Evolutionary conservation across 2,329 filamentous ascomycete species (phyloP).

Genomic region (Sclerotinia subarctica): DNA sequence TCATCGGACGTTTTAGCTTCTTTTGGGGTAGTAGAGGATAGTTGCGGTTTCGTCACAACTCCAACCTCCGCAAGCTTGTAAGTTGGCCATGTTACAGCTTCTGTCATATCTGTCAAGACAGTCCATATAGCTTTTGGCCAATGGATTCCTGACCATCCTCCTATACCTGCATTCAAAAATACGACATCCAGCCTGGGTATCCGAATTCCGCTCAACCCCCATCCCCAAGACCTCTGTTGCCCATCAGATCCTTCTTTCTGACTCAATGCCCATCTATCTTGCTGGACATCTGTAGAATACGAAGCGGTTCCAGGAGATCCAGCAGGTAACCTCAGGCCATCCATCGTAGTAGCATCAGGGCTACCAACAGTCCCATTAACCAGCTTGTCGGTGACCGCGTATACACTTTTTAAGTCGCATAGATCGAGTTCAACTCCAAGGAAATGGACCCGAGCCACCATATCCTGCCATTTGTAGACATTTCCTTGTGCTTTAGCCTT

Average conservation of each 20-base stretch:
- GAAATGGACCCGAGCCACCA: constrained; percentile 54
- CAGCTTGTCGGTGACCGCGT: constrained; percentile 35
- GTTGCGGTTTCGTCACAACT: constrained; percentile 52
- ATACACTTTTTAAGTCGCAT: constrained; percentile 53
- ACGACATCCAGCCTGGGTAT: constrained; percentile 74
- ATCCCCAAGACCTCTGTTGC: constrained; percentile 44
- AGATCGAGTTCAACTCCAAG: constrained; percentile 58
- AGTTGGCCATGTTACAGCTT: constrained; percentile 70
- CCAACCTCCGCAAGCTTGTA: constrained; percentile 67
- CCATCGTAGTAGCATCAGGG: constrained; percentile 37
- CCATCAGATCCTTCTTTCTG: constrained; percentile 52
- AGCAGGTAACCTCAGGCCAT: constrained; percentile 35
- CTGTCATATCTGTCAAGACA: constrained; percentile 57
- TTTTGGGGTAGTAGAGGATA: constrained; percentile 28
- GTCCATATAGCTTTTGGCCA: constrained; percentile 58
- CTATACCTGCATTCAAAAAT: constrained; percentile 84
- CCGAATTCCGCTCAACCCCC: constrained; percentile 42
- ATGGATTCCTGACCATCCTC: constrained; percentile 78
- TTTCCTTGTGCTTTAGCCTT: constrained; percentile 55
- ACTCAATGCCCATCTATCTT: constrained; percentile 40
- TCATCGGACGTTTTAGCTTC: constrained; percentile 16
- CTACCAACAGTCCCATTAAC: constrained; percentile 38
- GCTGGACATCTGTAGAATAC: constrained; percentile 31
- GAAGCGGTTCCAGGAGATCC: constrained; percentile 37
- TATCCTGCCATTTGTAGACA: constrained; percentile 47